Conservation (phyloP, 371 early-diverging fungal species). For the Cokeromyces recurvatus region DNA sequence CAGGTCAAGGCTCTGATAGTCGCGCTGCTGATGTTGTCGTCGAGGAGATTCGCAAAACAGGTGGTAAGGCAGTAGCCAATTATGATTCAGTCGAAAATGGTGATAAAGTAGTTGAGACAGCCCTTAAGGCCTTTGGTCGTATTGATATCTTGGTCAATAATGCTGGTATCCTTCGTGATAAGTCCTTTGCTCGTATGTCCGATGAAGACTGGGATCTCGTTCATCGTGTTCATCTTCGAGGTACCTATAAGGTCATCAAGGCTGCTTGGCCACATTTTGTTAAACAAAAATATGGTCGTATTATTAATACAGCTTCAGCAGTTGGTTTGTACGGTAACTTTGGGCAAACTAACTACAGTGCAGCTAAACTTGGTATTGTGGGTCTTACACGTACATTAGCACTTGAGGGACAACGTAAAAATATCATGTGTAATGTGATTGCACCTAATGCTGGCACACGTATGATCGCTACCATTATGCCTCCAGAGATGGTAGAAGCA, state of each 20-base stretch:
- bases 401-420: constrained; percentile 89
- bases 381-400: constrained; percentile 92
- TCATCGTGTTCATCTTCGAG: constrained; percentile 88
- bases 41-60: constrained; percentile 85
- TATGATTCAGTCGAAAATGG: constrained; percentile 97
- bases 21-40: constrained; percentile 96
- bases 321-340: constrained; percentile 99
- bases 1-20: constrained; percentile 56
- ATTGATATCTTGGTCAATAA: constrained; percentile 97
- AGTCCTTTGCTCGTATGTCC: constrained; percentile 91
- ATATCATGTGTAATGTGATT: constrained; percentile 89
- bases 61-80: constrained; percentile 97
- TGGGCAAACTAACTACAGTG: constrained; percentile 96
- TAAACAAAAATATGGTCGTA: constrained; percentile 92
- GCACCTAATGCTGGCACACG: constrained; percentile 97
- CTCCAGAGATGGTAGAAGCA: constrained; percentile 90
- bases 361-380: constrained; percentile 92
- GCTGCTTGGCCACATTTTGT: constrained; percentile 96
- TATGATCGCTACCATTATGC: constrained; percentile 96
- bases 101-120: constrained; percentile 95
- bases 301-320: constrained; percentile 87
- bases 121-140: constrained; percentile 91
- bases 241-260: constrained; percentile 91
- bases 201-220: constrained; percentile 96
- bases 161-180: constrained; percentile 96